Percentiles rank a stretch among this genome's conserved stretches.
Conservation (phyloP, 192 early-diverging fungal species). For the Coemansia javaensis region DNA sequence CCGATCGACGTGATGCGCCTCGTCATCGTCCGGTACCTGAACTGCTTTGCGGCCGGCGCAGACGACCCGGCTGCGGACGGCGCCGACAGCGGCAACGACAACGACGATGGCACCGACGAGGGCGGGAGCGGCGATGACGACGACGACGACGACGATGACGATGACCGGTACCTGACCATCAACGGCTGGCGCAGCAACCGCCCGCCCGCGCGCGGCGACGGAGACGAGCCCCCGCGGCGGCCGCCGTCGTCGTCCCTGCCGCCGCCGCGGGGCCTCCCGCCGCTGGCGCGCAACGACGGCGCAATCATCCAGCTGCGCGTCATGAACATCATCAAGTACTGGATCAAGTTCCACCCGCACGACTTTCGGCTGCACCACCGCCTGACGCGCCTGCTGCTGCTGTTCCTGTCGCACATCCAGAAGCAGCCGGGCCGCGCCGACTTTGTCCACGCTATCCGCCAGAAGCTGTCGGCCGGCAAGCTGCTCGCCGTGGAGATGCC, state of each 20-base stretch:
- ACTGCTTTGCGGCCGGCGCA: constrained; percentile 35
- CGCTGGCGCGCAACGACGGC: constrained; percentile 36
- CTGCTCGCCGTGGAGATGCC: constrained; percentile 39
- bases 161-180: constrained; percentile 28
- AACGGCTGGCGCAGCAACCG: constrained; percentile 38
- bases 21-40: constrained; percentile 59
- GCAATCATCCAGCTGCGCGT: constrained; percentile 69
- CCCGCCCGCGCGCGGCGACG: neutral
- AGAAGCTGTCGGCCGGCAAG: constrained; percentile 43
- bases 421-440: constrained; percentile 47
- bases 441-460: constrained; percentile 47
- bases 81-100: constrained; percentile 10
- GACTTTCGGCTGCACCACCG: constrained; percentile 49
- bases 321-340: constrained; percentile 81
- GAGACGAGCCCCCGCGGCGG: constrained; percentile 2
- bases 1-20: constrained; percentile 61
- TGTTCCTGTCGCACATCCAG: constrained; percentile 50
- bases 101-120: constrained; percentile 1
- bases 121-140: constrained; percentile 6
- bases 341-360: constrained; percentile 79
- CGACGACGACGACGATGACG: constrained; percentile 3
- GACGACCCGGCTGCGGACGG: constrained; percentile 9
- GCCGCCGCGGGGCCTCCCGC: constrained; percentile 13
- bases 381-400: constrained; percentile 40
- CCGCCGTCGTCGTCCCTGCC: neutral